phyloP scores from a whole-genome alignment of 345 rosid species.

The Microcos paniculata region DNA sequence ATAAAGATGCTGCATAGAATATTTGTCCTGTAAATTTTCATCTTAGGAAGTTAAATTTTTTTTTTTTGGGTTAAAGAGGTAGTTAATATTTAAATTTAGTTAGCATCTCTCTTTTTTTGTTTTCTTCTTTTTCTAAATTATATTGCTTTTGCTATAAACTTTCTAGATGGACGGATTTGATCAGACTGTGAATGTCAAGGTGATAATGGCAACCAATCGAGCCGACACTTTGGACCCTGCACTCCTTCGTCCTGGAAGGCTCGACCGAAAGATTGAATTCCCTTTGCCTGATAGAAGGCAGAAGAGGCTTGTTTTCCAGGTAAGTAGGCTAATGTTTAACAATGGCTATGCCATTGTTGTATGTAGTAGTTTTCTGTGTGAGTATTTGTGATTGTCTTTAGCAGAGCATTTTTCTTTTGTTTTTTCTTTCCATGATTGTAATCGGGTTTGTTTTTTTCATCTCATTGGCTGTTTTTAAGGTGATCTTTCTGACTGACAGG shows the following conservation, averaged over 20 bases:
- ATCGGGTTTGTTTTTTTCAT: background rate
- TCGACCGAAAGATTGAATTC: slow-evolving; percentile 90
- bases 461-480: background rate
- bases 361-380: background rate
- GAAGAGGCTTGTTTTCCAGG: slow-evolving; percentile 99
- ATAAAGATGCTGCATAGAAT: background rate
- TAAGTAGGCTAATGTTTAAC: slow-evolving; percentile 2
- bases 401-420: background rate
- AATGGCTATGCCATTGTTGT: background rate
- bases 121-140: background rate
- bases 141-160: slow-evolving; percentile 12
- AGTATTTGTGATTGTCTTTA: background rate
- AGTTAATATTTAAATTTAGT: background rate
- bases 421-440: background rate
- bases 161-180: slow-evolving; percentile 87
- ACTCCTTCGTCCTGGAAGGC: slow-evolving; percentile 96
- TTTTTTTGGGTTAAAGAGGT: no score
- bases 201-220: slow-evolving; percentile 95
- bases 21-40: background rate
- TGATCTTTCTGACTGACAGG: slow-evolving; percentile 43
- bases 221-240: slow-evolving; percentile 99
- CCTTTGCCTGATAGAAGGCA: slow-evolving; percentile 97
- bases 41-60: no score
- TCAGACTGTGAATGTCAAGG: slow-evolving; percentile 96
- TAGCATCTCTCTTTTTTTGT: background rate